Evolutionary conservation across 345 rosid genomes (phyloP).

Genomic region (Aquilaria sinensis): DNA sequence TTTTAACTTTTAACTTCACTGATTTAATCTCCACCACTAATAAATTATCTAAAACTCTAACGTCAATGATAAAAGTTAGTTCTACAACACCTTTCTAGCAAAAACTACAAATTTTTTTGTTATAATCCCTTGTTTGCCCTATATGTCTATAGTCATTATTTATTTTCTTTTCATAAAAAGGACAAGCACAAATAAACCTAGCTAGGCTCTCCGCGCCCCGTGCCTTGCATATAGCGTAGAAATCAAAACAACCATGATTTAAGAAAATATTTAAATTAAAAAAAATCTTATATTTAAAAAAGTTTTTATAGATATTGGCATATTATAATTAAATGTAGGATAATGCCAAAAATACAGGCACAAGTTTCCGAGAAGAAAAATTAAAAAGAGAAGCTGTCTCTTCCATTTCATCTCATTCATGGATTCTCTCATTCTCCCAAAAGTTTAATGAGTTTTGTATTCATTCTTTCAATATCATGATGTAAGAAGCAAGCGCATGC

Average conservation of each 20-base stretch:
- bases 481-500: conserved; percentile 17
- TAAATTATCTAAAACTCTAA: no score
- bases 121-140: not conserved
- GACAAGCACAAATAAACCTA: not conserved
- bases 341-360: not conserved
- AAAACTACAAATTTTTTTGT: no score
- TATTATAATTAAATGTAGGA: not conserved
- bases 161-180: not conserved
- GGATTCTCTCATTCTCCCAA: not conserved
- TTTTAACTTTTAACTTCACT: no score
- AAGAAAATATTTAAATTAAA: no score
- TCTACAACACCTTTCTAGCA: no score
- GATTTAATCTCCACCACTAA: no score
- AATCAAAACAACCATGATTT: no score
- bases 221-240: not conserved
- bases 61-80: no score
- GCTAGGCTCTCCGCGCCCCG: conserved; percentile 23
- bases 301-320: not conserved
- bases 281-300: no score
- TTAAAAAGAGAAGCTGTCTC: not conserved
- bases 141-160: no score
- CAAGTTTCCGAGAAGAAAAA: conserved; percentile 6
- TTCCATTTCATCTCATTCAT: not conserved
- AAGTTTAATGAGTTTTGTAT: not conserved
- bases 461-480: conserved; percentile 12